Evolutionary conservation across 2,329 filamentous ascomycete species (phyloP).

Genomic region (Paraphoma chrysanthemicola): DNA sequence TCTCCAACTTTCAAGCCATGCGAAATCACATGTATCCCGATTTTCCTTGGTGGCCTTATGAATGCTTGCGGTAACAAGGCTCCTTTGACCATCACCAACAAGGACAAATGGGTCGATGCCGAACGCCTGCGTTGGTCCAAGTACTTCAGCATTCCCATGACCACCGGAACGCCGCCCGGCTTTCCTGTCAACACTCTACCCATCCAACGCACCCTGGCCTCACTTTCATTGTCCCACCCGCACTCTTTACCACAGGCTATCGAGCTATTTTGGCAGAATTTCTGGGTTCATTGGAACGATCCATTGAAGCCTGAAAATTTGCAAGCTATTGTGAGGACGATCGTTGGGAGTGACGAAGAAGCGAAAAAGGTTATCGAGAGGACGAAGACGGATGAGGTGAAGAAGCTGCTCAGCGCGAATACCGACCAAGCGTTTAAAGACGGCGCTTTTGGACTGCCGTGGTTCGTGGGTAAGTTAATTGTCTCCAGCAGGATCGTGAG

Average conservation of each 20-base stretch:
- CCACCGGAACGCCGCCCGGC: slow-evolving; percentile 50
- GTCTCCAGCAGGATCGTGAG: no score
- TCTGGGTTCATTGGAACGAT: slow-evolving; percentile 59
- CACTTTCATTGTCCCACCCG: slow-evolving; percentile 54
- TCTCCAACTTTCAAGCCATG: slow-evolving; percentile 62
- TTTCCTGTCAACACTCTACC: slow-evolving; percentile 63
- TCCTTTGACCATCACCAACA: slow-evolving; percentile 61
- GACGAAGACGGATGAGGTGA: slow-evolving; percentile 51
- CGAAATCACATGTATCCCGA: slow-evolving; percentile 64
- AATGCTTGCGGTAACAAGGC: slow-evolving; percentile 61
- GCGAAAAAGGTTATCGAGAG: slow-evolving; percentile 52
- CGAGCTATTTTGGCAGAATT: slow-evolving; percentile 57
- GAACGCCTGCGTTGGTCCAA: slow-evolving; percentile 63
- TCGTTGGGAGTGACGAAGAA: slow-evolving; percentile 56
- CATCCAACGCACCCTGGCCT: slow-evolving; percentile 61
- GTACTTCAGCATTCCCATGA: slow-evolving; percentile 62
- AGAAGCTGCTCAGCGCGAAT: slow-evolving; percentile 56
- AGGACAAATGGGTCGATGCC: slow-evolving; percentile 62
- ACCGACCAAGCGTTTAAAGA: slow-evolving; percentile 60
- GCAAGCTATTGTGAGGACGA: slow-evolving; percentile 50
- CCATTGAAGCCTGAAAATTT: slow-evolving; percentile 56
- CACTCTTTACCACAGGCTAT: slow-evolving; percentile 51
- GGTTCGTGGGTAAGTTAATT: slow-evolving; percentile 54
- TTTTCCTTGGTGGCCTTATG: slow-evolving; percentile 67
- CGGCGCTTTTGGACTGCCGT: slow-evolving; percentile 68